Percentiles rank a stretch among this genome's conserved stretches.
phyloP scores from a whole-genome alignment of 2,329 filamentous ascomycete genomes.

The Ceratocystis colombiana region DNA sequence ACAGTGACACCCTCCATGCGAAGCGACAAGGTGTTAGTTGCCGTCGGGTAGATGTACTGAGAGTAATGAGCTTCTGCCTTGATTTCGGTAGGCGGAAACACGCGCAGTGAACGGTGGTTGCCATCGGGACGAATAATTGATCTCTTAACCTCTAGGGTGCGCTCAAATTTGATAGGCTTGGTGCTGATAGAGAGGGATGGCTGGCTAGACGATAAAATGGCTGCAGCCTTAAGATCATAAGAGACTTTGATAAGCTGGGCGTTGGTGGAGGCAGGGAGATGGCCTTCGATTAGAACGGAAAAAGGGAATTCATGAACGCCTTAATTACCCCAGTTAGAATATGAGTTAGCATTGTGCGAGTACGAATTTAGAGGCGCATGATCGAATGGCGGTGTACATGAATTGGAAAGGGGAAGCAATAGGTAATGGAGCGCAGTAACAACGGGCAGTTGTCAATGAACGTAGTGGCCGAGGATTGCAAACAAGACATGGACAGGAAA shows the following conservation, averaged over 20 bases:
- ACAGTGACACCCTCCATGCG: slow-evolving; percentile 77
- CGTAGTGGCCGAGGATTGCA: neutral
- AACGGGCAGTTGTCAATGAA: neutral
- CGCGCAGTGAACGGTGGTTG: slow-evolving; percentile 80
- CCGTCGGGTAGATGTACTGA: slow-evolving; percentile 75
- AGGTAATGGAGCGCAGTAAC: neutral
- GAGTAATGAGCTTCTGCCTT: slow-evolving; percentile 74
- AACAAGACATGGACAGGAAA: neutral
- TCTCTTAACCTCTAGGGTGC: slow-evolving; percentile 63
- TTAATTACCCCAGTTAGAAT: slow-evolving; percentile 29
- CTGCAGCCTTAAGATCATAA: slow-evolving; percentile 66
- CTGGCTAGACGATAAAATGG: slow-evolving; percentile 48
- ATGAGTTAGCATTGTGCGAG: slow-evolving; percentile 27
- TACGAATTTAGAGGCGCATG: slow-evolving; percentile 16
- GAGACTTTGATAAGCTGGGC: slow-evolving; percentile 61
- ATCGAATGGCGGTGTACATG: slow-evolving; percentile 9
- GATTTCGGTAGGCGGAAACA: slow-evolving; percentile 94
- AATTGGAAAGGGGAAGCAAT: slow-evolving; percentile 3
- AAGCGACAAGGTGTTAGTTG: slow-evolving; percentile 68
- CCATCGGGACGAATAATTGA: slow-evolving; percentile 62
- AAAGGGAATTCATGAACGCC: slow-evolving; percentile 74
- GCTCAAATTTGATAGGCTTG: slow-evolving; percentile 49
- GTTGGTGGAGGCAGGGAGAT: slow-evolving; percentile 75
- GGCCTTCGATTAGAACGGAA: slow-evolving; percentile 72
- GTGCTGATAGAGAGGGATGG: slow-evolving; percentile 38